Evolutionary conservation across 2,329 filamentous ascomycete genomes (phyloP).

Genomic region (Calonectria henricotiae): DNA sequence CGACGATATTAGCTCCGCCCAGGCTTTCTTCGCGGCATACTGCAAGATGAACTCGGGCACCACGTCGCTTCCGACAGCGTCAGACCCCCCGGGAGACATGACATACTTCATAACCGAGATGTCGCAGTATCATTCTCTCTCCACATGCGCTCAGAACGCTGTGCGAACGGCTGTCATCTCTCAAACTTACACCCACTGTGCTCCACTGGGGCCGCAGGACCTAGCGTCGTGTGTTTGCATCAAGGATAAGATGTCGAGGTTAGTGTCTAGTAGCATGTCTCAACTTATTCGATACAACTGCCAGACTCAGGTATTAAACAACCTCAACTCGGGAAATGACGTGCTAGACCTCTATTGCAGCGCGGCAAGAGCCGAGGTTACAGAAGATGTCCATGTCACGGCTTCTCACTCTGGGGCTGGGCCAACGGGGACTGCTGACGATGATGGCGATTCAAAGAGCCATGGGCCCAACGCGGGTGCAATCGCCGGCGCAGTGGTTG

Average conservation of each 20-base stretch:
- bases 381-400: slow-evolving; percentile 4
- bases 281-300: neutral
- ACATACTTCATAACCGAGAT: slow-evolving; percentile 6
- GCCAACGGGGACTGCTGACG: neutral
- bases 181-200: neutral
- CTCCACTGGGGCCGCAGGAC: neutral
- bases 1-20: neutral
- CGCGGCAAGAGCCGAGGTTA: slow-evolving; percentile 3
- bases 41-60: slow-evolving; percentile 16
- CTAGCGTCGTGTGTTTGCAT: slow-evolving; percentile 12
- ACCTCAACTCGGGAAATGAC: neutral
- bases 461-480: neutral
- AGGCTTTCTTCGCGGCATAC: slow-evolving; percentile 15
- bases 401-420: neutral
- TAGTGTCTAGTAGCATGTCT: neutral
- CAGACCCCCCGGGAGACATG: slow-evolving; percentile 9
- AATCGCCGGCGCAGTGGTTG: neutral
- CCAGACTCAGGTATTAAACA: neutral
- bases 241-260: slow-evolving; percentile 10
- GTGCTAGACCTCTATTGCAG: slow-evolving; percentile 9
- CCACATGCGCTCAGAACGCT: neutral
- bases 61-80: neutral
- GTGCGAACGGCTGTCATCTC: neutral
- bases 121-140: slow-evolving; percentile 7
- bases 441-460: neutral